A percentile compares a stretch with the other conserved stretches of the same genome.
Evolutionary conservation across 495 filamentous ascomycete species (phyloP).

Genomic region (Hyaloscypha bicolor): DNA sequence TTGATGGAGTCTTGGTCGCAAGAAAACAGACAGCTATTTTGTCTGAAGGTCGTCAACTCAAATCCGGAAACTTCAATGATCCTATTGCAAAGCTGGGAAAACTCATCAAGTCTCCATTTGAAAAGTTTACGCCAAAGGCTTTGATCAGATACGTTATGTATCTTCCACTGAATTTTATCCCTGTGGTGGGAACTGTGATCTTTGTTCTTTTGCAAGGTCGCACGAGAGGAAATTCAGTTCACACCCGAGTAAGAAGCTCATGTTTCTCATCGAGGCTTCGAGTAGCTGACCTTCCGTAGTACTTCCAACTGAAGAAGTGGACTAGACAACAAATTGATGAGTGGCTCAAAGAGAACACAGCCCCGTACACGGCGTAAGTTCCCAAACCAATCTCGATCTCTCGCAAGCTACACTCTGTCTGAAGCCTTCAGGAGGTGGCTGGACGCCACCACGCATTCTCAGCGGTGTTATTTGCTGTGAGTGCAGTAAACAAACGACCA

Average conservation of each 20-base stretch:
- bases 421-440: not conserved
- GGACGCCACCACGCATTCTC: not conserved
- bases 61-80: slow-evolving; percentile 51
- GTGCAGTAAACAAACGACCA: not conserved
- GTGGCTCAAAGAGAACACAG: slow-evolving; percentile 64
- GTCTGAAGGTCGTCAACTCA: slow-evolving; percentile 70
- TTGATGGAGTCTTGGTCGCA: slow-evolving; percentile 77
- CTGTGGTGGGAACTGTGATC: slow-evolving; percentile 76
- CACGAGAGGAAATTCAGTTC: slow-evolving; percentile 40
- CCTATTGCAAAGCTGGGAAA: slow-evolving; percentile 74
- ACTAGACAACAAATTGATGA: slow-evolving; percentile 57
- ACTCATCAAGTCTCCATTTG: slow-evolving; percentile 68
- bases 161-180: slow-evolving; percentile 91
- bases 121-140: slow-evolving; percentile 62
- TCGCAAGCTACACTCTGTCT: not conserved
- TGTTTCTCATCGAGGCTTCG: not conserved
- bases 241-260: slow-evolving; percentile 31
- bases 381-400: not conserved
- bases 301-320: slow-evolving; percentile 91
- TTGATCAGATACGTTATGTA: slow-evolving; percentile 71
- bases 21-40: slow-evolving; percentile 61
- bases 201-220: slow-evolving; percentile 78
- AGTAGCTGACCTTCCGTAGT: slow-evolving; percentile 42
- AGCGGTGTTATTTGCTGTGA: not conserved
- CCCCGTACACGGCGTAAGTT: slow-evolving; percentile 75